Evolutionary conservation across 2,329 filamentous ascomycete species (phyloP), one percentile per base, ranked within the genome.

Genomic region (Exserohilum turcica): DNA sequence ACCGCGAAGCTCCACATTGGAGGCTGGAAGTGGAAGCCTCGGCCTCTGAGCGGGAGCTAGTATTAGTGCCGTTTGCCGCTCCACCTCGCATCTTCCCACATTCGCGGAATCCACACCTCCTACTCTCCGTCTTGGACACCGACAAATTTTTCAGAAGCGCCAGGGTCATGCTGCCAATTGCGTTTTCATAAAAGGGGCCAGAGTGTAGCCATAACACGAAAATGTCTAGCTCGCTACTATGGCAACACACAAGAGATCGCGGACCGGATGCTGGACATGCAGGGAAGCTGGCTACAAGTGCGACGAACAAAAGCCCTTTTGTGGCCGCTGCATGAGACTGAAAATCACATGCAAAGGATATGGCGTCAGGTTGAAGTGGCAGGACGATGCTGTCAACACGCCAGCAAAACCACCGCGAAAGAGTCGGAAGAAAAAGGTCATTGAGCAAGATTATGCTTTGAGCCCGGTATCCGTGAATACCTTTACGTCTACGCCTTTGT

Each of bases 231-330:
- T 24, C 13, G 5, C 28, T n/a, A 28, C 43, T 5, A 62, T 63
- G 59, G 57, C 56, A 42, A 57, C 60, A 43, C 68, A 70, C 49
- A 70, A 65, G 19, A 61, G 68, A 54, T 63, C 65, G 10, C 54
- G 68, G 31, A 68, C 66, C 6, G 68, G 68, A 31, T 71, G 68
- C 52, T 70, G 67, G 67, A 71, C 68, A 3, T 71, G 68, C 56
- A 54, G 67, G 13, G 66, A 68, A 51, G 65, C 67, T 10, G 68
- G 68, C 1, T 71, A 71, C 48, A 71, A 71, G 44, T 71, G 68
- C 56, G 67, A 71, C 39, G 68, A 71, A 42, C 54, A 65, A 28
- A 70, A 67, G 24, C 68, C 68, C 3, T 60, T 55, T 33, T 71
- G 68, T 28, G 59, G 62, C 13, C 51, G 68, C 31, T 71, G 68